A percentile compares a stretch with the other conserved stretches of the same genome.
Conservation (phyloP, 2,329 filamentous ascomycete genomes). For the Clarireedia homoeocarpa region DNA sequence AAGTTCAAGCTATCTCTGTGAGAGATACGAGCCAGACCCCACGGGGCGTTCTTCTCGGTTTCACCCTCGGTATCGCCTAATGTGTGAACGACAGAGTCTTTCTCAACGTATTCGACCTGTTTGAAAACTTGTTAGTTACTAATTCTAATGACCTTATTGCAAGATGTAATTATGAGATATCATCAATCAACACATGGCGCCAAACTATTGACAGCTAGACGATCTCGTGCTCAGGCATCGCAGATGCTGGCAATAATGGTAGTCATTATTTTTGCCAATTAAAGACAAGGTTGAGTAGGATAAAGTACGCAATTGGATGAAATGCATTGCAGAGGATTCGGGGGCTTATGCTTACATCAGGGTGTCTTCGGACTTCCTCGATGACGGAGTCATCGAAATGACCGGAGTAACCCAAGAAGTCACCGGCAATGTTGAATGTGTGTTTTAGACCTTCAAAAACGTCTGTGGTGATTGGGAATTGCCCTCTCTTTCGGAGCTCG, state of each 20-base stretch:
- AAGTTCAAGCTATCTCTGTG: slow-evolving; percentile 85
- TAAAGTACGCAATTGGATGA: slow-evolving; percentile 1
- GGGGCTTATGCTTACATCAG: slow-evolving; percentile 70
- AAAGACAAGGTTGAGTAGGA: neutral
- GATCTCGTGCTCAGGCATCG: neutral
- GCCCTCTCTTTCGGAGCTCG: slow-evolving; percentile 86
- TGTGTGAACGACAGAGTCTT: slow-evolving; percentile 85
- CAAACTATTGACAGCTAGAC: slow-evolving; percentile 4
- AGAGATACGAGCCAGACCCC: slow-evolving; percentile 96
- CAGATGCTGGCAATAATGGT: neutral
- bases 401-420: slow-evolving; percentile 85
- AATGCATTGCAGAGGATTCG: neutral
- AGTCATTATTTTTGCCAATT: neutral
- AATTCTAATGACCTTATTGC: neutral
- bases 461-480: slow-evolving; percentile 59
- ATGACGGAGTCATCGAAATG: slow-evolving; percentile 92
- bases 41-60: slow-evolving; percentile 89
- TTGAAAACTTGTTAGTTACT: slow-evolving; percentile 18
- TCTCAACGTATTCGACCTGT: slow-evolving; percentile 95
- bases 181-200: slow-evolving; percentile 20
- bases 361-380: slow-evolving; percentile 87
- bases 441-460: slow-evolving; percentile 85
- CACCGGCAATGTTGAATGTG: slow-evolving; percentile 84
- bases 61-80: slow-evolving; percentile 51
- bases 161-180: neutral